A percentile compares a stretch with the other conserved stretches of the same genome.
Evolutionary conservation across 371 early-diverging fungal genomes (phyloP).

Genomic region (Apophysomyces elegans): DNA sequence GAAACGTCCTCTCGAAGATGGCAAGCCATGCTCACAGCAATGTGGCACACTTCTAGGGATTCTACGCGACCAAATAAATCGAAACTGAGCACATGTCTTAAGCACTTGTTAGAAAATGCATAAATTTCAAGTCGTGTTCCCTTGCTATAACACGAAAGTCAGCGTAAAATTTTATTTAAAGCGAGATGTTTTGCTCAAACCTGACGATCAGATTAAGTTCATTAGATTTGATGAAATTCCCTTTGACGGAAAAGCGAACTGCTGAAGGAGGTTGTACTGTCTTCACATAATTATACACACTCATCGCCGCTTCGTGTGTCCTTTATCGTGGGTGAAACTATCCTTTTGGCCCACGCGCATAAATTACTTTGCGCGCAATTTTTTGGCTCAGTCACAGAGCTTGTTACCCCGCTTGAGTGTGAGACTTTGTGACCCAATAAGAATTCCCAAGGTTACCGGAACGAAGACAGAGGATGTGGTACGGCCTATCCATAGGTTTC

Average conservation of each 20-base stretch:
- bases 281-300: slow-evolving; percentile 27
- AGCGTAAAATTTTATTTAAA: background rate
- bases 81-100: slow-evolving; percentile 59
- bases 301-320: slow-evolving; percentile 17
- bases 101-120: slow-evolving; percentile 38
- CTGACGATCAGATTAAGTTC: slow-evolving; percentile 26
- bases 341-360: no score
- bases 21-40: slow-evolving; percentile 37
- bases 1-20: background rate
- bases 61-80: slow-evolving; percentile 69
- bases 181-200: slow-evolving; percentile 6
- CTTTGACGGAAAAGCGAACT: slow-evolving; percentile 25
- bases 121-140: slow-evolving; percentile 67
- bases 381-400: no score
- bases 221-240: slow-evolving; percentile 21
- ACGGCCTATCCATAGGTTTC: no score
- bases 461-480: no score
- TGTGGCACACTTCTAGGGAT: slow-evolving; percentile 50
- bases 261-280: slow-evolving; percentile 33
- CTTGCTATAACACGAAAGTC: slow-evolving; percentile 49
- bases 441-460: no score
- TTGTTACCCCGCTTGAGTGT: no score
- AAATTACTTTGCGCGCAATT: no score
- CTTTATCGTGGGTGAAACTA: no score
- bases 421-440: no score